A percentile compares a stretch with the other conserved stretches of the same genome.
Evolutionary conservation across 2,329 filamentous ascomycete genomes (phyloP).

Genomic region (Fusarium sp.): DNA sequence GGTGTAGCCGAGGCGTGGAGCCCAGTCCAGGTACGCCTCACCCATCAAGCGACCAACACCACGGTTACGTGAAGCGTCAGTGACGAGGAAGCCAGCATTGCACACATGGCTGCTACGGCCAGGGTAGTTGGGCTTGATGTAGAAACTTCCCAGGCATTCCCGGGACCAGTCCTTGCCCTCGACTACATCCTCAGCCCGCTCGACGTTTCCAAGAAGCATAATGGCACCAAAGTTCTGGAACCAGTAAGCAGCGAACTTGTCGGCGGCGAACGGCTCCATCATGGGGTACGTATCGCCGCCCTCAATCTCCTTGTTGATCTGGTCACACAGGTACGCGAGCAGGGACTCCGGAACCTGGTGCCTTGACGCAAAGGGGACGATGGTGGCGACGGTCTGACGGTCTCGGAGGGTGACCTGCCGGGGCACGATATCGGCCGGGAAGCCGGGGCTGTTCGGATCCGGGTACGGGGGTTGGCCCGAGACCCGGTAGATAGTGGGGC

Average conservation of each 20-base stretch:
- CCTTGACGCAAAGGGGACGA: conserved; percentile 84
- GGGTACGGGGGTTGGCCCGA: conserved; percentile 76
- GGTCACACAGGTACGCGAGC: conserved; percentile 81
- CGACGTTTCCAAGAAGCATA: conserved; percentile 85
- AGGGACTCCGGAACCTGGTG: conserved; percentile 81
- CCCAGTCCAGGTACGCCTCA: conserved; percentile 82
- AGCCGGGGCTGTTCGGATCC: conserved; percentile 68
- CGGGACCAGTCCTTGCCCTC: conserved; percentile 80
- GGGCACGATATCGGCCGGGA: conserved; percentile 77
- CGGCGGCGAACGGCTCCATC: conserved; percentile 79
- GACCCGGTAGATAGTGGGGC: conserved; percentile 76
- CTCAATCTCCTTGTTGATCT: conserved; percentile 91
- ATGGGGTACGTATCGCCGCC: conserved; percentile 94
- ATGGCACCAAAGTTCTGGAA: conserved; percentile 91
- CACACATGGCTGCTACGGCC: conserved; percentile 91
- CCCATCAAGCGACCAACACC: conserved; percentile 82
- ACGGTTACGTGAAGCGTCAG: conserved; percentile 77
- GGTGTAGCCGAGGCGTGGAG: conserved; percentile 84
- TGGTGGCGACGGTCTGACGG: conserved; percentile 83
- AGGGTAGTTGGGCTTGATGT: conserved; percentile 94
- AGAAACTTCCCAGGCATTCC: conserved; percentile 89
- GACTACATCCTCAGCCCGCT: conserved; percentile 68
- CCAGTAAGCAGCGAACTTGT: conserved; percentile 86
- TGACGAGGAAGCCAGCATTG: conserved; percentile 85
- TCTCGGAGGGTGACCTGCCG: conserved; percentile 86